Percentiles rank a stretch among this genome's conserved stretches.
Conservation (phyloP, 768 basidiomycete species). For the Lyophyllum shimeji region DNA sequence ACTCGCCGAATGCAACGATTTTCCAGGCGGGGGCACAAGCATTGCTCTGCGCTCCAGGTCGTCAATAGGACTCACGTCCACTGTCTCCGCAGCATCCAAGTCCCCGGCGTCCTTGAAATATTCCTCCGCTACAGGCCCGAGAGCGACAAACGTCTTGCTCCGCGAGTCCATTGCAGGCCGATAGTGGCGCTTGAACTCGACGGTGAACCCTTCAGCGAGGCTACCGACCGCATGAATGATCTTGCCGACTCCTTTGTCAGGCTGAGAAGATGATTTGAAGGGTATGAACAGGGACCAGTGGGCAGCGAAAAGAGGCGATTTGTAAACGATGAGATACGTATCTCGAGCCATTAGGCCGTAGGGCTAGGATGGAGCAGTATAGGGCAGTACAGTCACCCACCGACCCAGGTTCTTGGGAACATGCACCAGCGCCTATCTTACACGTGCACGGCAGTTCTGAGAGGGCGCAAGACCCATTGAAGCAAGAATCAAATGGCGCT, state of each 20-base stretch:
- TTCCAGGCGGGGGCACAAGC: background rate
- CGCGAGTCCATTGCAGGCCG: no score
- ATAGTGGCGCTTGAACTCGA: background rate
- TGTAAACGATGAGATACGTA: background rate
- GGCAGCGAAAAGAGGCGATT: background rate
- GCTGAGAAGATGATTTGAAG: background rate
- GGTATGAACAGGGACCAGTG: background rate
- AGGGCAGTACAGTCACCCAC: no score
- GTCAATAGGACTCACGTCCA: background rate
- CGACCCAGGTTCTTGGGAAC: no score
- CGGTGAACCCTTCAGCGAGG: background rate
- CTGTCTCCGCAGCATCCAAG: background rate
- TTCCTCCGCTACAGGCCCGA: background rate
- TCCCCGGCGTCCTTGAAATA: background rate
- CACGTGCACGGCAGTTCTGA: no score
- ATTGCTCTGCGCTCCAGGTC: background rate
- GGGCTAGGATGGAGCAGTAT: no score
- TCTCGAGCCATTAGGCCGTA: background rate
- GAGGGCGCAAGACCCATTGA: no score
- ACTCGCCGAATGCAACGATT: background rate
- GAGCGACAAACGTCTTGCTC: background rate
- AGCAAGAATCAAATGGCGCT: no score
- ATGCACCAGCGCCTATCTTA: no score
- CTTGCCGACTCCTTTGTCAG: background rate
- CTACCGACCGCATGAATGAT: background rate